Evolutionary conservation across 805 yeast genomes (phyloP).

Genomic region (Ogataea zsoltii): DNA sequence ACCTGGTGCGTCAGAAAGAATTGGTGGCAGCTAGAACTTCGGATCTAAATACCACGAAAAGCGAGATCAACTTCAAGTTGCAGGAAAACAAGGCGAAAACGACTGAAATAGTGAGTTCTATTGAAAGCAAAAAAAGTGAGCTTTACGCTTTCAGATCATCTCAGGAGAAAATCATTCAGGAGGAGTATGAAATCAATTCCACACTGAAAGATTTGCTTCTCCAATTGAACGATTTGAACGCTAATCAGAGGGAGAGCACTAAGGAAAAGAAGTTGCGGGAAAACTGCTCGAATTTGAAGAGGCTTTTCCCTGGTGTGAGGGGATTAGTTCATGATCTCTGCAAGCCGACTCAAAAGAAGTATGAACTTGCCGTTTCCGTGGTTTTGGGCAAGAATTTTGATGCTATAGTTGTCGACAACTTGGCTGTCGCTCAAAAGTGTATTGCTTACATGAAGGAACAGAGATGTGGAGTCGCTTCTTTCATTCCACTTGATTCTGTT

Average conservation of each 20-base stretch:
- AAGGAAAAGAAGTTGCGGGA: constrained; percentile 72
- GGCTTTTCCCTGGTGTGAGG: constrained; percentile 79
- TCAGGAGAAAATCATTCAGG: constrained; percentile 39
- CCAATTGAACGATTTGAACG: constrained; percentile 69
- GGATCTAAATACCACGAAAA: constrained; percentile 34
- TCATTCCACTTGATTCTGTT: constrained; percentile 84
- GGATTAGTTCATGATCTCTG: constrained; percentile 82
- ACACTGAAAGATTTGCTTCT: constrained; percentile 60
- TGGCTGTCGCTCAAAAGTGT: constrained; percentile 70
- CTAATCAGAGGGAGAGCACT: constrained; percentile 73
- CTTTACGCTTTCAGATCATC: constrained; percentile 33
- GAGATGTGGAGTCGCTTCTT: constrained; percentile 80
- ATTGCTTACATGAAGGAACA: constrained; percentile 81
- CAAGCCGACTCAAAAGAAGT: constrained; percentile 71
- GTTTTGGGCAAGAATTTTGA: constrained; percentile 79
- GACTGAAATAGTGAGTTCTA: constrained; percentile 34
- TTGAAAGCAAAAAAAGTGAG: constrained; percentile 30
- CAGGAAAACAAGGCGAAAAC: constrained; percentile 29
- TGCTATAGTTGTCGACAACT: constrained; percentile 79
- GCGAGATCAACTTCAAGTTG: constrained; percentile 31
- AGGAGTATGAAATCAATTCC: constrained; percentile 63
- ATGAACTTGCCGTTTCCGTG: constrained; percentile 72
- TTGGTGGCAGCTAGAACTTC: constrained; percentile 37
- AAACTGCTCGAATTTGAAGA: constrained; percentile 65
- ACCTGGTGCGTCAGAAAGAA: constrained; percentile 38